These are phyloP conservation scores for Dorcoceras hygrometricum DNA, from an alignment of 257 asterid species.

Conservation along the genomic window DNA sequence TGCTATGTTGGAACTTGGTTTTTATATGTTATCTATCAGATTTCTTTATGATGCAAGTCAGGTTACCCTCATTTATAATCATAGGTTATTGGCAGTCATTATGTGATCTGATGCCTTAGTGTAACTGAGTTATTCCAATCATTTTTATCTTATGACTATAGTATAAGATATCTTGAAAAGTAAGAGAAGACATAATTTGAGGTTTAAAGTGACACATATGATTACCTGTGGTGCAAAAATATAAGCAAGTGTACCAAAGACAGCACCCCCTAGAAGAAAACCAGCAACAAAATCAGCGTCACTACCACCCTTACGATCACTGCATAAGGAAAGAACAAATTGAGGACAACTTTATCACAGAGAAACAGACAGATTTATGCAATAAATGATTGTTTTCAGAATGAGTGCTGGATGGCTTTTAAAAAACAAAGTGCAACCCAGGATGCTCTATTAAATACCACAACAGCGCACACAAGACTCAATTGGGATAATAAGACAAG, in stretches of 20 bases:
- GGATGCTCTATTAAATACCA: slow-evolving; percentile 12
- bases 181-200: slow-evolving; percentile 7
- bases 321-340: slow-evolving; percentile 30
- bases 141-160: too few relatives aligned
- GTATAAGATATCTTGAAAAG: too few relatives aligned
- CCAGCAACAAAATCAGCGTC: slow-evolving; percentile 86
- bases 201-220: slow-evolving; percentile 12
- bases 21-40: too few relatives aligned
- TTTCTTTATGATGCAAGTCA: too few relatives aligned
- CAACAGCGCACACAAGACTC: slow-evolving; percentile 12
- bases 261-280: slow-evolving; percentile 82
- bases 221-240: slow-evolving; percentile 85
- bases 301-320: slow-evolving; percentile 57
- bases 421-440: slow-evolving; percentile 8
- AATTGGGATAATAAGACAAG: slow-evolving; percentile 2
- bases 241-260: slow-evolving; percentile 79
- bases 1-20: too few relatives aligned
- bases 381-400: slow-evolving; percentile 2
- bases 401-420: slow-evolving; percentile 2
- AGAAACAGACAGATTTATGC: slow-evolving; percentile 8
- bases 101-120: too few relatives aligned
- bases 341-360: slow-evolving; percentile 12
- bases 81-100: too few relatives aligned
- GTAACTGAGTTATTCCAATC: too few relatives aligned
- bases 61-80: too few relatives aligned